phyloP scores from a whole-genome alignment of 83 land plant genomes.

The Picea engelmannii region DNA sequence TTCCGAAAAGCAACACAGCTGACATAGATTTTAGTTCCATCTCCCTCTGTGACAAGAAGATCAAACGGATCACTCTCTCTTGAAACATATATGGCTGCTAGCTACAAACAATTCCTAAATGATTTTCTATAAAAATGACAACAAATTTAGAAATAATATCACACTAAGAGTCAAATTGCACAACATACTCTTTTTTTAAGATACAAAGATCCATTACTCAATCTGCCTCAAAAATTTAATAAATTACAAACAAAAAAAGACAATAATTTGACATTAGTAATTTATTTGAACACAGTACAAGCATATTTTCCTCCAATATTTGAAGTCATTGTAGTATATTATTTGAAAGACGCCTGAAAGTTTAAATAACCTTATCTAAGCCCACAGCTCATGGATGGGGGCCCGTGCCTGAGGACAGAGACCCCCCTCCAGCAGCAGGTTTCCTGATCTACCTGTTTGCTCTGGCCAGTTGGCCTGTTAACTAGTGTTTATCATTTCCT shows the following conservation, averaged over 20 bases:
- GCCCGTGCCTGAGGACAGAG: no score
- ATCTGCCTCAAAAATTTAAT: not conserved
- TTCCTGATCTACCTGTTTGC: no score
- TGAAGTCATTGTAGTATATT: not conserved
- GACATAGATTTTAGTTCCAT: slow-evolving; percentile 96
- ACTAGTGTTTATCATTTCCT: no score
- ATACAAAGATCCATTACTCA: not conserved
- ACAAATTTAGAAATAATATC: not conserved
- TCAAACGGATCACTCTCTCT: not conserved
- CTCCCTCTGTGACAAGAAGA: slow-evolving; percentile 73
- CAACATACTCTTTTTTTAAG: not conserved
- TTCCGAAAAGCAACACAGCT: slow-evolving; percentile 98
- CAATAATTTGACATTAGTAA: no score
- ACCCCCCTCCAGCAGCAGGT: no score
- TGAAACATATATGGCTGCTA: not conserved
- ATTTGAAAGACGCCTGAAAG: not conserved
- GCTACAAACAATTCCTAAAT: not conserved
- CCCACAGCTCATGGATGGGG: no score
- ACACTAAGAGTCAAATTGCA: not conserved
- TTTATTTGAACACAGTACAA: no score
- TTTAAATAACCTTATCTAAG: not conserved
- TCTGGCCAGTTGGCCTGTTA: no score
- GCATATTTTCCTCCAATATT: not conserved
- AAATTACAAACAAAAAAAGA: no score
- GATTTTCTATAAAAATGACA: not conserved